Base-by-base conservation (phyloP, 2,329 filamentous ascomycete genomes). In the Curvularia hawaiiensis region DNA sequence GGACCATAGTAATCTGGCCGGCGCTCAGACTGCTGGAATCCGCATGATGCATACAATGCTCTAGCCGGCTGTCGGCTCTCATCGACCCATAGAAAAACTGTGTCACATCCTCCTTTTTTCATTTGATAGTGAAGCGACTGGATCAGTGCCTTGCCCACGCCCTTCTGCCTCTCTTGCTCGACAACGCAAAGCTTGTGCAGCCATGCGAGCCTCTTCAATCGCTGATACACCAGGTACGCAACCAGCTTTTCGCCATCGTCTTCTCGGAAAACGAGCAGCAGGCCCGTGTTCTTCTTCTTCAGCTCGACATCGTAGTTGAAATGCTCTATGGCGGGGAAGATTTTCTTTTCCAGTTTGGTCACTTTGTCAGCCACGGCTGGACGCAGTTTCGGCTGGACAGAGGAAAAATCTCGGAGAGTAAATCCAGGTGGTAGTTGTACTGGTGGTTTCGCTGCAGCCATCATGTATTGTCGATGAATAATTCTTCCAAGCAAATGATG, bases 121-220 rank as follows among this genome's bases (percentile, higher is more conserved):
- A 83, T 74, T 48, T 75, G 73, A 49, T 71, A 63, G 50, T 75
- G 72, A 62, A 83, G 76, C 60, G 76, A 76, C 58, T 73, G 68
- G 66, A 84, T 69, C 57, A 84, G 70, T 66, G 74, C 72, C 59
- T 70, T 75, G 43, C 78, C 82, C 22, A 84, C 65, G n/a, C 82
- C 81, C 65, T 76, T 76, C 28, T 76, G 72, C 63, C 82, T 79
- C 68, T 79, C 75, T 41, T 72, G 62, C 65, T 80, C 78, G 28
- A 78, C 69, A 14, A 84, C 79, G 60, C 82, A 84, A 38, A 84
- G 73, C 62, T 84, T 85, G 65, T 84, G 82, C 43, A 84, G 73
- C 52, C 82, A 76, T 18, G 79, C 79, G 26, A 76, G 61, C 47
- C 64, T 59, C 35, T 69, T 69, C 50, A 66, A 60, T 22, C 65